Evolutionary conservation across 768 basidiomycete genomes (phyloP).

Genomic region (Suillus hirtellus): DNA sequence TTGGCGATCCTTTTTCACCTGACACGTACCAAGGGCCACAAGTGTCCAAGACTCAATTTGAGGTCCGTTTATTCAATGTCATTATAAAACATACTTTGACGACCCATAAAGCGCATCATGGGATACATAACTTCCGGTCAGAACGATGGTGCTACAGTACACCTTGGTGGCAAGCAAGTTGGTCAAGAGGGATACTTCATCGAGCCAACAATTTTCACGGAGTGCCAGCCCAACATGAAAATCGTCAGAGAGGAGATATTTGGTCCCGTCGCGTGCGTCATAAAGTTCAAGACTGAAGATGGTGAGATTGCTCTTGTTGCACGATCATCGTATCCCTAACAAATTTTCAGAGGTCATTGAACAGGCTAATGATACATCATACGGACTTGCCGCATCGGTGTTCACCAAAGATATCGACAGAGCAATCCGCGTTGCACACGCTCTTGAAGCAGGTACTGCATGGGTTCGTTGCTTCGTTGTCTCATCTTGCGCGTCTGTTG

Average conservation of each 20-base stretch:
- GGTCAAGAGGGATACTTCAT: conserved; percentile 48
- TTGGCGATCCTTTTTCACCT: conserved; percentile 47
- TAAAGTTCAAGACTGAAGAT: conserved; percentile 46
- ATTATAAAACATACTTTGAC: neutral
- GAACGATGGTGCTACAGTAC: conserved; percentile 47
- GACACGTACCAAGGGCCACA: conserved; percentile 49
- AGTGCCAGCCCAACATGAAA: conserved; percentile 47
- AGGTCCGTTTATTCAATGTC: conserved; percentile 26
- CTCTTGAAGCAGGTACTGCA: conserved; percentile 52
- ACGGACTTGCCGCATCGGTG: conserved; percentile 52
- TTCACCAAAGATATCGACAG: conserved; percentile 45
- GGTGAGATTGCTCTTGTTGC: conserved; percentile 6
- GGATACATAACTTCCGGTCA: conserved; percentile 52
- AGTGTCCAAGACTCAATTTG: conserved; percentile 48
- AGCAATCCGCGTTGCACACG: conserved; percentile 42
- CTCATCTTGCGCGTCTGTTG: neutral
- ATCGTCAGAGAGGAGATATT: conserved; percentile 45
- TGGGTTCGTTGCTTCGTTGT: conserved; percentile 43
- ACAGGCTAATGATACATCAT: conserved; percentile 45
- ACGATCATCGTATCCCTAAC: neutral
- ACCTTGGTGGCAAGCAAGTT: conserved; percentile 43
- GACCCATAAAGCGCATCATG: conserved; percentile 41
- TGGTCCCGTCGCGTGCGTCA: conserved; percentile 48
- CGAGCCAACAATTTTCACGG: conserved; percentile 45
- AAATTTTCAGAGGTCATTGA: conserved; percentile 23